These are phyloP conservation scores for Vigna nakashimae DNA, from an alignment of 306 rosid genomes.

Conservation along the genomic window DNA sequence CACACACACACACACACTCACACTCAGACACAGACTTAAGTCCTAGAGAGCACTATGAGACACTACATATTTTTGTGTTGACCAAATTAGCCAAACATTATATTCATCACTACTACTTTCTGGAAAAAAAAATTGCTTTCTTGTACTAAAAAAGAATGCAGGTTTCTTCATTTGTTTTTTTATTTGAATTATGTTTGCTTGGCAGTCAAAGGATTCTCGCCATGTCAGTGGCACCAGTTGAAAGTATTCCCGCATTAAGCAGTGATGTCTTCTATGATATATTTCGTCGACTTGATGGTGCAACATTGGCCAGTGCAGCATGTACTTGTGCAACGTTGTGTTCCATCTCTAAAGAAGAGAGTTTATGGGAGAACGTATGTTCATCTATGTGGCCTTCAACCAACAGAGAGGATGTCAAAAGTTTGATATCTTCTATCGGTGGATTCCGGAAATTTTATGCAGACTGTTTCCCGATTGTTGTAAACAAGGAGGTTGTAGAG, in stretches of 20 bases:
- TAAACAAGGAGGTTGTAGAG: conserved; percentile 67
- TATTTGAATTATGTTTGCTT: conserved; percentile 35
- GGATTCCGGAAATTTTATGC: conserved; percentile 86
- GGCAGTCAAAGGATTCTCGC: conserved; percentile 44
- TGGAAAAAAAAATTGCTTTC: not conserved
- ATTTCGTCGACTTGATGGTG: conserved; percentile 77
- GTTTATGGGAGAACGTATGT: conserved; percentile 80
- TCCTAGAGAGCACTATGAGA: not conserved
- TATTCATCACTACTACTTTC: not conserved
- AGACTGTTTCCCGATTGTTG: conserved; percentile 77
- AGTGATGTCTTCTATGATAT: conserved; percentile 79
- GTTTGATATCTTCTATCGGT: conserved; percentile 66
- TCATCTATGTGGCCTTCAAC: conserved; percentile 86
- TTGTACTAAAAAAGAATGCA: not conserved
- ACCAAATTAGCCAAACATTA: conserved; percentile 6
- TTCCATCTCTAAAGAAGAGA: conserved; percentile 79
- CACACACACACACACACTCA: too few species aligned
- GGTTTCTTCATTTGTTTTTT: conserved; percentile 24
- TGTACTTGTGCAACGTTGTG: conserved; percentile 74
- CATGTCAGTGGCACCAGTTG: conserved; percentile 57
- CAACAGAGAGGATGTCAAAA: conserved; percentile 71
- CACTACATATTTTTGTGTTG: conserved; percentile 14
- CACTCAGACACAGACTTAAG: too few species aligned
- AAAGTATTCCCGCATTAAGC: conserved; percentile 63
- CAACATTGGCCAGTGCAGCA: conserved; percentile 78